Base-by-base conservation (phyloP, 2,329 filamentous ascomycete genomes). In the Diaporthe vaccinii region DNA sequence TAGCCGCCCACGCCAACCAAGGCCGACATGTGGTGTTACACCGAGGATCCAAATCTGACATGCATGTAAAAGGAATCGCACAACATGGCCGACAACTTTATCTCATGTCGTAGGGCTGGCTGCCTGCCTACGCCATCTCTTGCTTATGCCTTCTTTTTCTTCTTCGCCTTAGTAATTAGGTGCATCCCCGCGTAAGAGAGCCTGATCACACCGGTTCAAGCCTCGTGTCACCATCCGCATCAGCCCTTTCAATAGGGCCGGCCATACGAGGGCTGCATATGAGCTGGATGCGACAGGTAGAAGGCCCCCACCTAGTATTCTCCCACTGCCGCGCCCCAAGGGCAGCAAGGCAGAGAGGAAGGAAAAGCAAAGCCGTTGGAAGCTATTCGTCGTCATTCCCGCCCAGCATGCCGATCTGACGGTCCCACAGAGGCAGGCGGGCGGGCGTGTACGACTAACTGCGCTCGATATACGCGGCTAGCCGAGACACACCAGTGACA, bases 71-170 rank as follows among this genome's bases (percentile, higher is more conserved):
- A 34, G 58, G 22, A 65, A 55, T 62, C 58, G 71, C 55, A 31
- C 71, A 53, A 39, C 58, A 61, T 65, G 58, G 58, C 58, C 57
- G 57, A 39, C 58, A 73, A 55, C 58, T 55, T 22, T 73, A 73
- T 73, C 46, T 65, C 58, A 44, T 61, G 12, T 31, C 71, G 49
- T 73, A 73, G 71, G 71, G 71, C 71, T 73, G 71, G 71, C 71
- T 73, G 71, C 71, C 46, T 46, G n/a, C 65, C 65, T 68, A 39
- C 46, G 49, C 55, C 55, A 34, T 51, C 28, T 51, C 17, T 31
- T 25, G 31, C 20, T 10, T n/a, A n/a, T n/a, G 31, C 36, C 12
- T 28, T 49, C 17, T 25, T 28, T 49, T 12, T 28, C 15, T 46
- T 25, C 25, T 59, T 49, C 20, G 28, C 41, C 34, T 58, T 39